A percentile compares a stretch with the other conserved stretches of the same genome.
Conservation (phyloP, 805 yeast genomes). For the Tetrapisispora iriomotensis region DNA sequence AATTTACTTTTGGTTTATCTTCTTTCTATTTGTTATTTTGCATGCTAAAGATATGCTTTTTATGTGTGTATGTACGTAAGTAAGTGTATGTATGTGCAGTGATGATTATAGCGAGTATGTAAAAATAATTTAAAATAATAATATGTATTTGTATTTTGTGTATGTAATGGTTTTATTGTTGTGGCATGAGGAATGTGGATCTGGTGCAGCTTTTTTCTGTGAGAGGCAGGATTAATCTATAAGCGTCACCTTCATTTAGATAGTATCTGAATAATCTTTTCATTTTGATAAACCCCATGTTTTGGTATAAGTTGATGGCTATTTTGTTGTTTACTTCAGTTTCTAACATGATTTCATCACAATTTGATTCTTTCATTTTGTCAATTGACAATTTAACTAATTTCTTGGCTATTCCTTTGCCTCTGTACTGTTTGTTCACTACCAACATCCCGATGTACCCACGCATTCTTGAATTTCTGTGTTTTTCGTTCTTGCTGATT, state of each 20-base stretch:
- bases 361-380: slow-evolving; percentile 50
- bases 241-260: slow-evolving; percentile 89
- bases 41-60: too few species aligned
- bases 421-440: slow-evolving; percentile 60
- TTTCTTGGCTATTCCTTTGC: slow-evolving; percentile 70
- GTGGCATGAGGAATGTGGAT: slow-evolving; percentile 38
- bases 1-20: neutral
- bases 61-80: too few species aligned
- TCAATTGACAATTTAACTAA: slow-evolving; percentile 55
- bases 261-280: slow-evolving; percentile 81
- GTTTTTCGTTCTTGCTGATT: slow-evolving; percentile 72
- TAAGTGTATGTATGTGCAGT: too few species aligned
- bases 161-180: too few species aligned
- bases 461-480: slow-evolving; percentile 54
- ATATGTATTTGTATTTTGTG: too few species aligned
- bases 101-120: too few species aligned
- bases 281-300: slow-evolving; percentile 63
- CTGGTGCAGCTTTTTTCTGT: slow-evolving; percentile 48
- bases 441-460: slow-evolving; percentile 98
- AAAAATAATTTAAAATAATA: too few species aligned
- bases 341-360: slow-evolving; percentile 89
- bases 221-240: slow-evolving; percentile 71
- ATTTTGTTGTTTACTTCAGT: slow-evolving; percentile 76
- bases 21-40: too few species aligned
- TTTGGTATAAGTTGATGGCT: slow-evolving; percentile 61